phyloP scores from a whole-genome alignment of 179 eudicot genomes.

The Drosera spatulata region DNA sequence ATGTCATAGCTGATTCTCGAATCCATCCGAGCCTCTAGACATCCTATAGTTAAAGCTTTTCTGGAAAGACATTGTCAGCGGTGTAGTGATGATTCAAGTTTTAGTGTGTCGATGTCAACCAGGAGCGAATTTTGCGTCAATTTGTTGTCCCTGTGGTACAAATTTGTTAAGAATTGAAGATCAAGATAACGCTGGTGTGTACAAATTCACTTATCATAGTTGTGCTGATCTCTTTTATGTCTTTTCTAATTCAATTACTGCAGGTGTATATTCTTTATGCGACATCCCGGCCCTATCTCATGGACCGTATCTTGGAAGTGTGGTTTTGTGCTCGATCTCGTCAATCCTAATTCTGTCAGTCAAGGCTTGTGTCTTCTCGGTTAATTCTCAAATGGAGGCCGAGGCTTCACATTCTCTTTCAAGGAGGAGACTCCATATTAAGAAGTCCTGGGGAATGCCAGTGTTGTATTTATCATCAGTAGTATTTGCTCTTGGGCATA shows the following conservation, averaged over 20 bases:
- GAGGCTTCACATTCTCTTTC: constrained; percentile 66
- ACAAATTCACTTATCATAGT: background rate
- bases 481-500: constrained; percentile 94
- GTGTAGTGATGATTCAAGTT: too few species aligned
- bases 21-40: too few species aligned
- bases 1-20: too few species aligned
- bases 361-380: constrained; percentile 70
- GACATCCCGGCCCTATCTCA: constrained; percentile 80
- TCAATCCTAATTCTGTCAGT: constrained; percentile 67
- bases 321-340: constrained; percentile 61
- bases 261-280: constrained; percentile 78
- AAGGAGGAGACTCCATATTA: constrained; percentile 61
- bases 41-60: too few species aligned
- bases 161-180: background rate
- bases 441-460: constrained; percentile 96
- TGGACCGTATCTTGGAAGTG: constrained; percentile 90
- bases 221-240: background rate
- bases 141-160: too few species aligned
- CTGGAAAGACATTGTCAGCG: too few species aligned
- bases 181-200: background rate
- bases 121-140: too few species aligned
- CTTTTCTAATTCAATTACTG: constrained; percentile 6
- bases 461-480: constrained; percentile 79
- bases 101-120: too few species aligned
- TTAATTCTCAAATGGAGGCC: constrained; percentile 67